Evolutionary conservation across 495 filamentous ascomycete genomes (phyloP).

Genomic region (Beverwykella pulmonaria): DNA sequence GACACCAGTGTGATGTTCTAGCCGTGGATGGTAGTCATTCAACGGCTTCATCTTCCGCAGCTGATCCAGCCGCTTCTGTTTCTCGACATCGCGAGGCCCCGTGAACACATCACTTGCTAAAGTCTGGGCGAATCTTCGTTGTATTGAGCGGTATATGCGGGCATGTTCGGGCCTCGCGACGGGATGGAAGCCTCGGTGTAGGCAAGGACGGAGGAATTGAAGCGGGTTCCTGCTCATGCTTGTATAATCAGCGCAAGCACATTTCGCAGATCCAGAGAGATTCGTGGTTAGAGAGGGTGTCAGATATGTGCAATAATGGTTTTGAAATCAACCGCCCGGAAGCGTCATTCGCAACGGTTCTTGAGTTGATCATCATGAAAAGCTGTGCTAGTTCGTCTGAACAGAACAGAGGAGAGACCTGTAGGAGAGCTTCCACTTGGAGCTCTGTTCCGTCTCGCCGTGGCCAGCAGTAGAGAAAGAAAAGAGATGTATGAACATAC

Average conservation of each 20-base stretch:
- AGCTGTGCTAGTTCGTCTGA: not conserved
- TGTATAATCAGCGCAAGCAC: conserved; percentile 15
- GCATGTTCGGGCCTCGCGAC: conserved; percentile 44
- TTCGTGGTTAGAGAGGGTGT: conserved; percentile 25
- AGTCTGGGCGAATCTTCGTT: conserved; percentile 22
- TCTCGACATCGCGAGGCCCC: conserved; percentile 39
- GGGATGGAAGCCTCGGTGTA: conserved; percentile 46
- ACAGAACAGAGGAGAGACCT: not conserved
- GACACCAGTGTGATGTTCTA: conserved; percentile 32
- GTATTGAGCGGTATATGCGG: conserved; percentile 51
- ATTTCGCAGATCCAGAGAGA: not conserved
- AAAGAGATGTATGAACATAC: not conserved
- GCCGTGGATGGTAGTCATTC: conserved; percentile 55
- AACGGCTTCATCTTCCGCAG: conserved; percentile 51
- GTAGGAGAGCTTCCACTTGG: not conserved
- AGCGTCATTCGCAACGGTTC: conserved; percentile 97
- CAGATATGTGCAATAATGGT: conserved; percentile 47
- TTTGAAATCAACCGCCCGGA: conserved; percentile 62
- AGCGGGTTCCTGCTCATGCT: conserved; percentile 44
- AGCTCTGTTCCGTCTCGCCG: not conserved
- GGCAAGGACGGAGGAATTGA: conserved; percentile 59
- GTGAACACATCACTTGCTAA: not conserved
- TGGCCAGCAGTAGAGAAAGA: not conserved
- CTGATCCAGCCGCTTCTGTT: conserved; percentile 56
- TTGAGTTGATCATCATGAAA: conserved; percentile 42